phyloP scores from a whole-genome alignment of 305 asterid genomes.

The Fraxinus sp. region DNA sequence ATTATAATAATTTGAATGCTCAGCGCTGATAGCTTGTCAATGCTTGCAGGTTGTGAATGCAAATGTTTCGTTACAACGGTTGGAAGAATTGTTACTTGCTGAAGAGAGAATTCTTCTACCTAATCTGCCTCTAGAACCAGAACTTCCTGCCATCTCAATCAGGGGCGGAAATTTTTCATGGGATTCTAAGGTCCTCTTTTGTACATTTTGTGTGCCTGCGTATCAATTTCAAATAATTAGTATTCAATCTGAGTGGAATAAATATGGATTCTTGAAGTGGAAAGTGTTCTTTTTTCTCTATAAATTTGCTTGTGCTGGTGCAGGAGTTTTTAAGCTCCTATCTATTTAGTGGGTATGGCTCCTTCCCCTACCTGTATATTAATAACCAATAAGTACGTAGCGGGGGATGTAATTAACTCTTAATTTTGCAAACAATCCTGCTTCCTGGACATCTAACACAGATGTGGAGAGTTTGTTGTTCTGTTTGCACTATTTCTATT shows the following conservation, averaged over 20 bases:
- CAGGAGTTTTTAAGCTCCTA: not conserved
- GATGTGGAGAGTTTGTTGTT: not conserved
- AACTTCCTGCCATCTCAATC: conserved; percentile 82
- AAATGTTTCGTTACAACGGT: conserved; percentile 81
- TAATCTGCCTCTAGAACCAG: conserved; percentile 80
- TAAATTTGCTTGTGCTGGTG: not conserved
- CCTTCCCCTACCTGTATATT: not conserved
- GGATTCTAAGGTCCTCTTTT: conserved; percentile 69
- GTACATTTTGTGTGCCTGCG: not conserved
- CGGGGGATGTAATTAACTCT: not conserved
- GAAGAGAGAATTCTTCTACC: conserved; percentile 87
- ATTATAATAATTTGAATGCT: not conserved
- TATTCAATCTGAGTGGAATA: not conserved
- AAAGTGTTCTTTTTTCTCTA: not conserved
- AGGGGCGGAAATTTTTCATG: conserved; percentile 80
- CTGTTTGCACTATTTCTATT: conserved; percentile 5
- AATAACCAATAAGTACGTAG: not conserved
- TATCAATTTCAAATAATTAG: not conserved
- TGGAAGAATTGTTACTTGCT: conserved; percentile 83
- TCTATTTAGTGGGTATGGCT: not conserved
- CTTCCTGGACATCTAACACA: not conserved
- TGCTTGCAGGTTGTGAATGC: conserved; percentile 81
- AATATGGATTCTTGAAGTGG: conserved; percentile 7
- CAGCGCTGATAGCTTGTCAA: not conserved
- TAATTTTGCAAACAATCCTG: not conserved